phyloP scores from a whole-genome alignment of 108 stramenopile species.

The Fragilariopsis cylindrus region DNA sequence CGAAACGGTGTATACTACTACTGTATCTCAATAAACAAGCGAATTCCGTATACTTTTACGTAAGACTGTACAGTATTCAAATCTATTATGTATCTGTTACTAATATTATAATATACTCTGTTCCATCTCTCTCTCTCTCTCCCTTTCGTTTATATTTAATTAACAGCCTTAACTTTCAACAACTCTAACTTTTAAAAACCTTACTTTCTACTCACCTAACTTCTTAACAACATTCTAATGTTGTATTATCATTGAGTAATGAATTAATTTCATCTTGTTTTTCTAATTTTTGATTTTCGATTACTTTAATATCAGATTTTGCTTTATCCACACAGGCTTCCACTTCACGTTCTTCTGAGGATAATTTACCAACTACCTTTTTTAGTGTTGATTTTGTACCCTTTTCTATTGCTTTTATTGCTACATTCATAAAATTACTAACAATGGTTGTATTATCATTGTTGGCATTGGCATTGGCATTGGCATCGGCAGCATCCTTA shows the following conservation, averaged over 20 bases:
- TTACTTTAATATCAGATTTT: constrained; percentile 25
- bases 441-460: neutral
- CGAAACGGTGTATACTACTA: no score
- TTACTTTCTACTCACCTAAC: no score
- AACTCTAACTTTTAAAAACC: no score
- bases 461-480: neutral
- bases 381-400: constrained; percentile 20
- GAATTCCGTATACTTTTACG: no score
- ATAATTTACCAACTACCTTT: constrained; percentile 29
- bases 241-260: constrained; percentile 13
- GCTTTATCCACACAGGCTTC: constrained; percentile 36
- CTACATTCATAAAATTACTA: neutral
- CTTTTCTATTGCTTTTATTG: neutral
- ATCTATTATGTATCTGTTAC: no score
- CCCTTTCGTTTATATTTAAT: no score
- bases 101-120: no score
- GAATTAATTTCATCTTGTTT: constrained; percentile 32
- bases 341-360: constrained; percentile 34
- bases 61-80: no score
- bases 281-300: constrained; percentile 19
- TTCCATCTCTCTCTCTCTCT: no score
- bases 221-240: neutral
- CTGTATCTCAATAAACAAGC: no score
- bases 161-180: no score
- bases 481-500: constrained; percentile 16